Evolutionary conservation across 768 basidiomycete genomes (phyloP).

Genomic region (Tricholoma sp.): DNA sequence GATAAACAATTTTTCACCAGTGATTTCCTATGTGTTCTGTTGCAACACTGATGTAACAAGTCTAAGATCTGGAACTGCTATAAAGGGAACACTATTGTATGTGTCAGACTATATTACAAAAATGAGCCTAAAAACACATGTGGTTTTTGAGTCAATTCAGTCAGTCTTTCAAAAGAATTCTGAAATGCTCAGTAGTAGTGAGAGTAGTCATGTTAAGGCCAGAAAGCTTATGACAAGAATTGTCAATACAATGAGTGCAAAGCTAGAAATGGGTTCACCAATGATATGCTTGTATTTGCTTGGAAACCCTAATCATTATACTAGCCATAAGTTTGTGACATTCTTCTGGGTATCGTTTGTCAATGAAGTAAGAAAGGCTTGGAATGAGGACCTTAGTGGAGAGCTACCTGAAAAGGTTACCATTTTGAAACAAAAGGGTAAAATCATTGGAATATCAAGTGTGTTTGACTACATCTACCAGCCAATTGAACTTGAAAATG

Average conservation of each 20-base stretch:
- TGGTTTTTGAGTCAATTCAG: constrained; percentile 28
- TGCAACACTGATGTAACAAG: constrained; percentile 36
- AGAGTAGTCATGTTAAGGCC: constrained; percentile 11
- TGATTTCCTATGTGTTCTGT: constrained; percentile 26
- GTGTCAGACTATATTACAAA: constrained; percentile 42
- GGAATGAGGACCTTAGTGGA: constrained; percentile 5
- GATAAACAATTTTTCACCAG: constrained; percentile 29
- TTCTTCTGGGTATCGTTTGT: constrained; percentile 31
- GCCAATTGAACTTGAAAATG: constrained; percentile 11
- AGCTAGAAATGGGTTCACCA: constrained; percentile 27
- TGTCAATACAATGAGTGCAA: constrained; percentile 23
- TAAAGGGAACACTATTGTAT: constrained; percentile 34
- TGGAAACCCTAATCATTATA: constrained; percentile 34
- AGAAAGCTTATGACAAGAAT: constrained; percentile 21
- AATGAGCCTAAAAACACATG: constrained; percentile 29
- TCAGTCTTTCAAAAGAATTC: constrained; percentile 20
- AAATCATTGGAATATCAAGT: constrained; percentile 18
- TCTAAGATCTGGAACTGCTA: constrained; percentile 32
- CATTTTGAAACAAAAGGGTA: constrained; percentile 12
- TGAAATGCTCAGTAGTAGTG: constrained; percentile 14
- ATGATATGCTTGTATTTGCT: constrained; percentile 30
- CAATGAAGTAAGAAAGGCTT: constrained; percentile 13
- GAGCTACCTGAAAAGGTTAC: constrained; percentile 16
- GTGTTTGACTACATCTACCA: constrained; percentile 29
- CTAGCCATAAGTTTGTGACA: constrained; percentile 26